Evolutionary conservation across 2,329 filamentous ascomycete genomes (phyloP).

Genomic region (Microascus cirrosus): DNA sequence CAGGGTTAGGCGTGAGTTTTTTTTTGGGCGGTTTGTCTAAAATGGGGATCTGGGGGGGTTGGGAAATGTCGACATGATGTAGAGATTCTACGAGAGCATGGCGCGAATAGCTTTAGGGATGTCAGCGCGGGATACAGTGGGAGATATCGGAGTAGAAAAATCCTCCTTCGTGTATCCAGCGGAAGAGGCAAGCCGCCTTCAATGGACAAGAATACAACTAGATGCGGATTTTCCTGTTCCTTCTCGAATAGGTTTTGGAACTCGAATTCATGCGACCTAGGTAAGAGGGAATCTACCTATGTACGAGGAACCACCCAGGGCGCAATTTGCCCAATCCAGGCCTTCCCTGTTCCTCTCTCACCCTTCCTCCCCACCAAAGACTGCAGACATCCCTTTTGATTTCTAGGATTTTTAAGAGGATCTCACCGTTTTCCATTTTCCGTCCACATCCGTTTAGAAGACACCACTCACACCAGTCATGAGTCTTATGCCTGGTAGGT

Average conservation of each 20-base stretch:
- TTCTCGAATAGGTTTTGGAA: background rate
- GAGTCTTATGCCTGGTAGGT: constrained; percentile 85
- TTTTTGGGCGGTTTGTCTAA: background rate
- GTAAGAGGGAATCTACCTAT: background rate
- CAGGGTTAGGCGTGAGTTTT: background rate
- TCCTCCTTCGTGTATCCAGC: background rate
- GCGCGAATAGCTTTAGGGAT: background rate
- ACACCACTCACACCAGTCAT: background rate
- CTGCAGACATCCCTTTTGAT: background rate
- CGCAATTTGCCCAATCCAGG: constrained; percentile 1
- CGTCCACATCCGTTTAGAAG: too few relatives aligned
- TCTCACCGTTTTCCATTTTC: background rate
- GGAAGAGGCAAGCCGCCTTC: background rate
- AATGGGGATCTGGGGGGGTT: background rate
- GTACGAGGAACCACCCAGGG: background rate
- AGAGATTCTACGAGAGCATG: background rate
- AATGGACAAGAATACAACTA: background rate
- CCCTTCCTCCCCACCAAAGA: background rate
- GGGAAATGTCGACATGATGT: background rate
- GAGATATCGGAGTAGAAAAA: background rate
- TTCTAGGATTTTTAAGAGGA: background rate
- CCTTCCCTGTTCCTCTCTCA: background rate
- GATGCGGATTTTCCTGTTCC: background rate
- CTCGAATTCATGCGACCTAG: background rate
- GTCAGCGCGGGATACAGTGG: background rate